These are phyloP conservation scores for Aspergillus diversus DNA, from an alignment of 495 filamentous ascomycete genomes.

Conservation along the genomic window DNA sequence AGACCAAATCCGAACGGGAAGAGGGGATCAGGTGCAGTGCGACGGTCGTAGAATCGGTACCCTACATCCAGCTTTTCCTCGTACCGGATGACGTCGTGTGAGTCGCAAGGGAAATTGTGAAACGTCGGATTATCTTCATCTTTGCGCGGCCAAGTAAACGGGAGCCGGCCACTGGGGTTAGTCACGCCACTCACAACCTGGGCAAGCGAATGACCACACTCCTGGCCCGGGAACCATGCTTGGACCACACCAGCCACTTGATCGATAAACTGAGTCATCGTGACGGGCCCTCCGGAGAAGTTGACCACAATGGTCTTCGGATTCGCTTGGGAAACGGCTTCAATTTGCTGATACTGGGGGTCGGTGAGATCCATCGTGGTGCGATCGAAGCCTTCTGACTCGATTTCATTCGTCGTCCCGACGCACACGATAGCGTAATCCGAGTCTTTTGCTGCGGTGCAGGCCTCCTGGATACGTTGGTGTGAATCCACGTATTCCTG, in stretches of 20 bases:
- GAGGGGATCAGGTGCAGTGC: too few species aligned
- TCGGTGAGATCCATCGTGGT: not conserved
- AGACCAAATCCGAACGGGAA: too few species aligned
- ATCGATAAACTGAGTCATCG: not conserved
- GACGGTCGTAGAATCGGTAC: too few species aligned
- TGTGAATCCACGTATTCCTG: constrained; percentile 3
- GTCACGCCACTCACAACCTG: too few species aligned
- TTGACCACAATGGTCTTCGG: not conserved
- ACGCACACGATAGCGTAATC: not conserved
- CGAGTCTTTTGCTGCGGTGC: not conserved
- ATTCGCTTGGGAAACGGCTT: not conserved
- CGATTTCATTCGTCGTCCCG: constrained; percentile 7
- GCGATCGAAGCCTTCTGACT: not conserved
- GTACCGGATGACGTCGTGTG: too few species aligned
- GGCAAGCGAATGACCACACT: not conserved
- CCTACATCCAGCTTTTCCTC: too few species aligned
- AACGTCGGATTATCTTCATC: too few species aligned
- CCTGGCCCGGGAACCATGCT: not conserved
- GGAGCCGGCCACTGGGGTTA: too few species aligned
- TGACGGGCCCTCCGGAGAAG: not conserved
- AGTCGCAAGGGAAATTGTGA: too few species aligned
- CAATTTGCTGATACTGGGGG: constrained; percentile 1
- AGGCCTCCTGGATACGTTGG: not conserved
- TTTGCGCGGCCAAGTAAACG: too few species aligned
- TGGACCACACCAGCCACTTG: not conserved